phyloP scores from a whole-genome alignment of 2,329 filamentous ascomycete genomes.

The Aspergillus neoniger region DNA sequence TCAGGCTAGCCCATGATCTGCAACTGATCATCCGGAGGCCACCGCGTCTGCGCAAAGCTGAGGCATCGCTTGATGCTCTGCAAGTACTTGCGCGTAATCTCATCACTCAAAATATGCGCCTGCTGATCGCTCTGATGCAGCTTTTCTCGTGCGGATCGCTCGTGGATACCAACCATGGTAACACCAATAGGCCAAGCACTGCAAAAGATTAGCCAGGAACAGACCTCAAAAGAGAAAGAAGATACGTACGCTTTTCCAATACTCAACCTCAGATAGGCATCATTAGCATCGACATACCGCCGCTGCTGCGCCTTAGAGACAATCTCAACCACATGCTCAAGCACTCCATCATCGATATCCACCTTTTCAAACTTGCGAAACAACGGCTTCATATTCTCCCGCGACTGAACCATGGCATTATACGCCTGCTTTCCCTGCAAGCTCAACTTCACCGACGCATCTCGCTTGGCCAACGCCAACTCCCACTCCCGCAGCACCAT shows the following conservation, averaged over 20 bases:
- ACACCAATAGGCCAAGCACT: constrained; percentile 97
- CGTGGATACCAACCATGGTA: constrained; percentile 99
- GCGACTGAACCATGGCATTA: constrained; percentile 81
- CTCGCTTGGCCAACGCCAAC: constrained; percentile 65
- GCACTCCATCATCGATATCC: constrained; percentile 74
- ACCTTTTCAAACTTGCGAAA: constrained; percentile 86
- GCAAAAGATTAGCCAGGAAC: constrained; percentile 17
- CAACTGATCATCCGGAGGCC: constrained; percentile 88
- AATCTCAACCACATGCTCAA: constrained; percentile 86
- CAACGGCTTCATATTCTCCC: constrained; percentile 83
- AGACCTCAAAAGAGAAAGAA: background rate
- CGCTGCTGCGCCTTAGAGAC: constrained; percentile 86
- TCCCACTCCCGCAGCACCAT: constrained; percentile 93
- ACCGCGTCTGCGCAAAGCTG: constrained; percentile 94
- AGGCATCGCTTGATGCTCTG: constrained; percentile 97
- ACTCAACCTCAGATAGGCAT: constrained; percentile 87
- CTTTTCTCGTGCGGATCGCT: constrained; percentile 92
- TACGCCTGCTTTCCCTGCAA: constrained; percentile 79
- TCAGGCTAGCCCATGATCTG: constrained; percentile 84
- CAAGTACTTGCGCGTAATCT: constrained; percentile 90
- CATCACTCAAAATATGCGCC: constrained; percentile 96
- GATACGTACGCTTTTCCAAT: constrained; percentile 77
- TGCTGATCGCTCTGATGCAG: constrained; percentile 76
- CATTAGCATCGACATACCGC: constrained; percentile 93
- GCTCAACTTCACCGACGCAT: constrained; percentile 64